Percentiles rank a stretch among this genome's conserved stretches.
Conservation (phyloP, 2,329 filamentous ascomycete species). For the Neofusicoccum kwambonambiense region DNA sequence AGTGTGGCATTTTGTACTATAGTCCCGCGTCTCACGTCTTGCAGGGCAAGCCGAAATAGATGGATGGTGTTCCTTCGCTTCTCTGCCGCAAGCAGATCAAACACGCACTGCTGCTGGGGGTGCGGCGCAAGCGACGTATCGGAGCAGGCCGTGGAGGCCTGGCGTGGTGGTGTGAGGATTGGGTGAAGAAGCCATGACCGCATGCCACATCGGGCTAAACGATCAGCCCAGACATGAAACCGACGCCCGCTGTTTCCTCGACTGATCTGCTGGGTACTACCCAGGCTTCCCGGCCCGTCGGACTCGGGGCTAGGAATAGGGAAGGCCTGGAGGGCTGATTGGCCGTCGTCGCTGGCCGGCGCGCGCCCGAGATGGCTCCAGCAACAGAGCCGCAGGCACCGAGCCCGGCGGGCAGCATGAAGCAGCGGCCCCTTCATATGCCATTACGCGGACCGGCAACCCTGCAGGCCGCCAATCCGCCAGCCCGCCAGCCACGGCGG, state of each 20-base stretch:
- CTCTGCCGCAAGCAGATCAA: slow-evolving; percentile 4
- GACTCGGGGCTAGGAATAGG: neutral
- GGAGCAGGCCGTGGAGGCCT: neutral
- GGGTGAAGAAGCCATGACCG: slow-evolving; percentile 6
- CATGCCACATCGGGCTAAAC: neutral
- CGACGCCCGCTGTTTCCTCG: neutral
- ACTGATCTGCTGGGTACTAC: neutral
- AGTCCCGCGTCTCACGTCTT: neutral
- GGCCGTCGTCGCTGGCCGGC: too few species aligned
- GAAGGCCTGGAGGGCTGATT: too few species aligned
- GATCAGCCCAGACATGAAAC: slow-evolving; percentile 4
- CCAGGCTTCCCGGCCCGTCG: too few species aligned
- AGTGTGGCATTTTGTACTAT: slow-evolving; percentile 8
- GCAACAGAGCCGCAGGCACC: too few species aligned
- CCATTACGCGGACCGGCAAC: too few species aligned
- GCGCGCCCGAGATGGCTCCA: too few species aligned
- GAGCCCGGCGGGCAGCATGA: too few species aligned
- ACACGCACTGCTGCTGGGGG: neutral
- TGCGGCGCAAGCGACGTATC: neutral
- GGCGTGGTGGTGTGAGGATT: slow-evolving; percentile 11
- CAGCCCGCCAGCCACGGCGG: too few species aligned
- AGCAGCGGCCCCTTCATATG: too few species aligned
- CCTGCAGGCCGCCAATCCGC: too few species aligned
- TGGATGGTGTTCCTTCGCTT: neutral
- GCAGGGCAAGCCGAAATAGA: neutral